Conservation (phyloP, 306 rosid genomes). For the Begonia masoniana region DNA sequence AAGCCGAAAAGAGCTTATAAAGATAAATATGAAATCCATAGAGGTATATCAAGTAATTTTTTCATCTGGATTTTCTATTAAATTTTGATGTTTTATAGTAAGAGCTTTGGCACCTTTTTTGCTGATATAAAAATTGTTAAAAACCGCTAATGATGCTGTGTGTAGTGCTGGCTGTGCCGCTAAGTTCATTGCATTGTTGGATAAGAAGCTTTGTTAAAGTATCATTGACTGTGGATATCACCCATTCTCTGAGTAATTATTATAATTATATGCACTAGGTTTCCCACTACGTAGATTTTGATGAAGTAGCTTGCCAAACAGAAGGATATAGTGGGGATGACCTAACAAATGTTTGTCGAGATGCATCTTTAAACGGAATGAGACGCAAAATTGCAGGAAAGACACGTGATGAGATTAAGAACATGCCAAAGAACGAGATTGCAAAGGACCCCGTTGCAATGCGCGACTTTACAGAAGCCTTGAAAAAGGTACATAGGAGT, state of each 20-base stretch:
- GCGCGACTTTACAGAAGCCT: conserved; percentile 92
- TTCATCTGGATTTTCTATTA: no score
- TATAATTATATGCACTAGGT: conserved; percentile 36
- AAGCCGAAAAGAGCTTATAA: conserved; percentile 36
- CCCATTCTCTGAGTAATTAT: background rate
- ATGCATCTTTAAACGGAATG: conserved; percentile 88
- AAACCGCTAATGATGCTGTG: no score
- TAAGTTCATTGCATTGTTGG: background rate
- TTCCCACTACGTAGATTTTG: conserved; percentile 54
- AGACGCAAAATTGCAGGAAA: conserved; percentile 86
- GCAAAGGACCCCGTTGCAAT: conserved; percentile 84
- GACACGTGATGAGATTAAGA: conserved; percentile 89
- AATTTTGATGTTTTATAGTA: no score
- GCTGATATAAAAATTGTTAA: no score
- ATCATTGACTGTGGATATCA: no score
- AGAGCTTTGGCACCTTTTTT: no score
- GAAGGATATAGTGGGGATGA: conserved; percentile 94
- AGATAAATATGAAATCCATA: conserved; percentile 75
- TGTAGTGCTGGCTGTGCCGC: no score
- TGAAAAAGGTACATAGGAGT: conserved; percentile 76
- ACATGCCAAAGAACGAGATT: conserved; percentile 24
- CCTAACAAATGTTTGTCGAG: conserved; percentile 81
- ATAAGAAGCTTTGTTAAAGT: no score
- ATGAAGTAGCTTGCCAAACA: conserved; percentile 76
- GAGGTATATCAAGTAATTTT: conserved; percentile 24